Base-by-base conservation (phyloP, 345 rosid genomes). In the Streptanthus diversifolius region DNA sequence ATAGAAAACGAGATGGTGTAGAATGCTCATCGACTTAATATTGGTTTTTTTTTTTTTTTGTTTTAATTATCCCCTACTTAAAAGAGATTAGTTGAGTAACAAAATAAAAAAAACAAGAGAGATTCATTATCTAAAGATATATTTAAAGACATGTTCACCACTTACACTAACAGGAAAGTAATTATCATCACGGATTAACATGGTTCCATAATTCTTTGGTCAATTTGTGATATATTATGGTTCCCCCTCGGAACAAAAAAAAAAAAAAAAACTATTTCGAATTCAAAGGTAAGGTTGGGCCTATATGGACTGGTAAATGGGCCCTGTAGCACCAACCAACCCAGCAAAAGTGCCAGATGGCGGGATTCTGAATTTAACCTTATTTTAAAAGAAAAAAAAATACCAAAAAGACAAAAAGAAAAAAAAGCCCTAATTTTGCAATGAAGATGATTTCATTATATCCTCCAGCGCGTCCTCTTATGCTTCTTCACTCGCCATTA, bases 401-500 rank as follows among this genome's bases (percentile, higher is more conserved):
- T 41, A 9, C 37, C 12, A 14, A 37, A 37, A 48, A 29, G 18
- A n/a, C n/a, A 53, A 10, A 45, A 2, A 8, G 14, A 29, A 54
- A 56, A 54, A 56, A 56, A 57, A 17, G 15, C 49, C 68, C 68
- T 60, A 59, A 63, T 21, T 68, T 53, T 7, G 37, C 8, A 61
- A 22, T n/a, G 59, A 39, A 2, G 58, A 36, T 36, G 51, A 22
- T 22, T n/a, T n/a, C n/a, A n/a, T n/a, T n/a, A n/a, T n/a, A n/a
- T n/a, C n/a, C n/a, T n/a, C n/a, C n/a, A n/a, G n/a, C n/a, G n/a
- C n/a, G n/a, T n/a, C n/a, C n/a, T n/a, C n/a, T n/a, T n/a, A n/a
- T n/a, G 53, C 53, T 47, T 44, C 49, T 15, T 45, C 51, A 45
- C 19, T 72, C 47, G 29, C 64, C 63, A 63, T 41, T 52, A 53